These are phyloP conservation scores for Hebeloma cylindrosporum DNA, from an alignment of 768 basidiomycete genomes.

Conservation along the genomic window DNA sequence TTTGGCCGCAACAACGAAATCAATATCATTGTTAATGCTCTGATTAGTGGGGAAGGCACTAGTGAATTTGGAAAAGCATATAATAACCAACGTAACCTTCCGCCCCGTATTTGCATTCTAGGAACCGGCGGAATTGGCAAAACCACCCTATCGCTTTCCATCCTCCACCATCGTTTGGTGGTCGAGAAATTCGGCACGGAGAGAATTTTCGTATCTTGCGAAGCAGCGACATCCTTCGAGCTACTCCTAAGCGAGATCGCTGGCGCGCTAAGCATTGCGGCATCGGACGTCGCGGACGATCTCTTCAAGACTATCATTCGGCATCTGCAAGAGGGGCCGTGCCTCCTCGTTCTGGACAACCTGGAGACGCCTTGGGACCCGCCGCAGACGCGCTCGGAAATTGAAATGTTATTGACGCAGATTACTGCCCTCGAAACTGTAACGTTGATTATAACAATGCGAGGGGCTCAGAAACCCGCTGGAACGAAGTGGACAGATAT, in stretches of 20 bases:
- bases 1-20: slow-evolving; percentile 28
- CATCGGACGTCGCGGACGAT: slow-evolving; percentile 11
- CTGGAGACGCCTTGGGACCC: slow-evolving; percentile 36
- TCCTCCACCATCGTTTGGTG: slow-evolving; percentile 24
- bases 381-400: slow-evolving; percentile 19
- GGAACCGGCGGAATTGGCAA: slow-evolving; percentile 36
- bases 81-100: background rate
- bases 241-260: slow-evolving; percentile 25
- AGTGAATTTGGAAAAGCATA: background rate
- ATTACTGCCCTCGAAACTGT: slow-evolving; percentile 20
- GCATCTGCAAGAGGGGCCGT: slow-evolving; percentile 12
- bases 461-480: slow-evolving; percentile 30
- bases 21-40: slow-evolving; percentile 15
- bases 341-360: slow-evolving; percentile 32
- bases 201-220: slow-evolving; percentile 32
- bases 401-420: slow-evolving; percentile 26
- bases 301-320: slow-evolving; percentile 18
- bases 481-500: slow-evolving; percentile 25
- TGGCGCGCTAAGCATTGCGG: slow-evolving; percentile 15
- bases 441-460: slow-evolving; percentile 29
- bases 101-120: slow-evolving; percentile 26
- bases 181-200: slow-evolving; percentile 14
- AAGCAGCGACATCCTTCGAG: slow-evolving; percentile 24
- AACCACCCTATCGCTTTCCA: slow-evolving; percentile 30
- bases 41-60: slow-evolving; percentile 1